Evolutionary conservation across 441 rosid species (phyloP).

Genomic region (Pelargonium cotyledonis): DNA sequence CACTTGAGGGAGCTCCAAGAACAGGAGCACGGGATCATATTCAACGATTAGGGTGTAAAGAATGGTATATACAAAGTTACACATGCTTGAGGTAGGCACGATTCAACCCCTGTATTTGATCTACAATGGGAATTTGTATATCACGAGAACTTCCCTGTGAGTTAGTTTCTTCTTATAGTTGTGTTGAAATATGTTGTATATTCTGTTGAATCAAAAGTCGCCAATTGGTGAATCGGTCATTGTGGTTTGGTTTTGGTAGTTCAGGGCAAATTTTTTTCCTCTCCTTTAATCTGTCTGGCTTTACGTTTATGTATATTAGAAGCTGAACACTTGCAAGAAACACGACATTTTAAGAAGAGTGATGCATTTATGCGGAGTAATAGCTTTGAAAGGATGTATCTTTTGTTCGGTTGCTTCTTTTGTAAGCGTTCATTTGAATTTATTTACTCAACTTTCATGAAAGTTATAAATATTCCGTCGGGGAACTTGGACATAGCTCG

Average conservation of each 20-base stretch:
- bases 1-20: conserved; percentile 13
- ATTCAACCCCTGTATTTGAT: conserved; percentile 14
- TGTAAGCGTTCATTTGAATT: too few relatives aligned
- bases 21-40: conserved; percentile 28
- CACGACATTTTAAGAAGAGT: too few relatives aligned
- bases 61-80: conserved; percentile 29
- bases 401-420: too few relatives aligned
- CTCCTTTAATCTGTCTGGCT: conserved; percentile 18
- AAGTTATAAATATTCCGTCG: too few relatives aligned
- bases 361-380: too few relatives aligned
- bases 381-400: too few relatives aligned
- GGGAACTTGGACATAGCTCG: too few relatives aligned
- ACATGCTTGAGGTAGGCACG: conserved; percentile 25
- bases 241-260: conserved; percentile 43
- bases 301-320: too few relatives aligned
- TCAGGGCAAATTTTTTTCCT: conserved; percentile 24
- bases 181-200: conserved; percentile 37
- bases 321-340: too few relatives aligned
- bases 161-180: conserved; percentile 20
- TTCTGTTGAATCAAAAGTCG: conserved; percentile 29
- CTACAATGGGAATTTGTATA: conserved; percentile 20
- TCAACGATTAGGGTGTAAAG: conserved; percentile 34
- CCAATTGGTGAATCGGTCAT: conserved; percentile 33
- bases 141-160: conserved; percentile 18
- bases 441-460: too few relatives aligned